Conservation (phyloP, 208 protist species). For the Wallacemonas collosoma region DNA sequence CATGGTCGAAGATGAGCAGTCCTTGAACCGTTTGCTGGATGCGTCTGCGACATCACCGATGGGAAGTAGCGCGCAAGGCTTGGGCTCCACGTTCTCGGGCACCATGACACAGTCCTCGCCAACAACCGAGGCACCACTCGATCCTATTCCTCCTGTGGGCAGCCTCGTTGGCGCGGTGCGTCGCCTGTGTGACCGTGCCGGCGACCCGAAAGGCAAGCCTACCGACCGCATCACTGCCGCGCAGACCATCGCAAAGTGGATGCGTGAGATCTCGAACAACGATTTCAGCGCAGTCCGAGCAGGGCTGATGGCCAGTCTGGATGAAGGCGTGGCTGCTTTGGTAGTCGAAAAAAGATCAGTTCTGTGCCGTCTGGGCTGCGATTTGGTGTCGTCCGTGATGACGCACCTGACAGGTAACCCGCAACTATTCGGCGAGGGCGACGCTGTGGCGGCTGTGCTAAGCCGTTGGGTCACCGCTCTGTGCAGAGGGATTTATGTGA, state of each 20-base stretch:
- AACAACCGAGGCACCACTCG: not conserved
- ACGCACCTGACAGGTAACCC: constrained; percentile 37
- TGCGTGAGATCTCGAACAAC: constrained; percentile 32
- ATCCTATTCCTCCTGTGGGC: not conserved
- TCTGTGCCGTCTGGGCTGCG: constrained; percentile 75
- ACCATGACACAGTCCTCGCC: not conserved
- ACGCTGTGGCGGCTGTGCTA: constrained; percentile 30
- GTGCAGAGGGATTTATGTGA: constrained; percentile 76
- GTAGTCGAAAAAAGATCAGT: constrained; percentile 73
- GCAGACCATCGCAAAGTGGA: constrained; percentile 63
- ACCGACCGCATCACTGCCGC: constrained; percentile 48
- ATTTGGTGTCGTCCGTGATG: constrained; percentile 44
- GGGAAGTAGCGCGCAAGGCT: constrained; percentile 8
- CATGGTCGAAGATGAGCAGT: constrained; percentile 81
- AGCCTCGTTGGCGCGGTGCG: not conserved
- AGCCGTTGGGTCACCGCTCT: constrained; percentile 54
- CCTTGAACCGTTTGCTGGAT: constrained; percentile 53
- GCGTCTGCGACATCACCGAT: constrained; percentile 22
- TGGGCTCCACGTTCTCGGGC: constrained; percentile 17
- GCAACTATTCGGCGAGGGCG: constrained; percentile 31
- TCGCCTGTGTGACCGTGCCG: constrained; percentile 17
- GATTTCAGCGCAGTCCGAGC: constrained; percentile 31
- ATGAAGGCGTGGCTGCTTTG: constrained; percentile 41
- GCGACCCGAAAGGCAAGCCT: constrained; percentile 21
- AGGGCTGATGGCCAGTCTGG: constrained; percentile 26